Evolutionary conservation across 2,329 filamentous ascomycete genomes (phyloP), one percentile per base, ranked within the genome.

Genomic region (Calonectria pauciramosa): DNA sequence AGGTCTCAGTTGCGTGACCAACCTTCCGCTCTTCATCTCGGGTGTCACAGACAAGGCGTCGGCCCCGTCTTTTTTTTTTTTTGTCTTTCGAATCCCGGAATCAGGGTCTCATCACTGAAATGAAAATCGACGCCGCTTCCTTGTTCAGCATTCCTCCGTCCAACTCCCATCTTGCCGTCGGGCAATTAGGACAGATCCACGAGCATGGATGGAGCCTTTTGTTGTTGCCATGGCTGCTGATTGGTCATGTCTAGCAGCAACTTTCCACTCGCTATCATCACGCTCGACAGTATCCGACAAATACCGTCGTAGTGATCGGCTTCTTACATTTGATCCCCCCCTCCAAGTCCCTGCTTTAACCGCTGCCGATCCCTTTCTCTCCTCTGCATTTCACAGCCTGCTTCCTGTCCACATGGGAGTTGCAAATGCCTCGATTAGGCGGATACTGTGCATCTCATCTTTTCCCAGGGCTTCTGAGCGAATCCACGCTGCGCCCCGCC

Each of bases 341-440:
- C 41, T 69, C 32, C 44, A 41, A 26, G 34, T 32, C 30, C 67
- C 59, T 70, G 30, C 67, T 72, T 70, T 72, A 75, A 75, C 71
- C 28, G 64, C 56, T 75, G 79, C 65, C 69, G 79, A 80, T 80
- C 79, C 18, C 67, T 65, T 68, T 73, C 54, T 73, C 69, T 73
- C 68, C 69, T 73, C 69, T 36, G 65, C 59, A 77, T 76, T 73
- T 70, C 77, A 74, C 75, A 71, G 54, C 51, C 71, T 32, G 34
- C 51, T 26, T 70, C 68, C 49, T 75, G 72, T 75, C 73, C 78
- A 68, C 72, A 52, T 69, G 76, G 73, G 76, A 76, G 56, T 63
- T 63, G 36, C 56, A 63, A 75, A 79, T 79, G 63, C 74, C 79
- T 80, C 70, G 76, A 73, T 64, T 26, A 32, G 47, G 16, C 41